These are phyloP conservation scores for Haematococcus lacustris DNA, from an alignment of 139 green algal genomes.

Conservation along the genomic window DNA sequence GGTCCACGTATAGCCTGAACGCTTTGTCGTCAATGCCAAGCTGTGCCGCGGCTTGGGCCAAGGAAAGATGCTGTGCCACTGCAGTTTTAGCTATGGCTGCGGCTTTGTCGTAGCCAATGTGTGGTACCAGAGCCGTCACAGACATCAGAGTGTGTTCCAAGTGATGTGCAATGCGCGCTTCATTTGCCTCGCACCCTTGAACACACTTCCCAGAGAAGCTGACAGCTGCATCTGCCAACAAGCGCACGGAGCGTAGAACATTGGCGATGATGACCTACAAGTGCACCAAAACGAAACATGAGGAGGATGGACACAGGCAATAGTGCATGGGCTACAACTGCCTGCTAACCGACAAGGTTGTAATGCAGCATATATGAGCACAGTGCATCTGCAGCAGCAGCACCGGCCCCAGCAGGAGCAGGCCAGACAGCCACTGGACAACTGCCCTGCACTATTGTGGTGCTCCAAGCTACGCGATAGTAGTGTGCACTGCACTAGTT, in stretches of 20 bases:
- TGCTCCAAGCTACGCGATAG: background rate
- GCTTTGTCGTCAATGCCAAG: no score
- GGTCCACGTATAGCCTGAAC: no score
- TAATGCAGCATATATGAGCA: background rate
- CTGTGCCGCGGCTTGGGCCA: no score
- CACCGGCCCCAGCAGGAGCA: background rate
- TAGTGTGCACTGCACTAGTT: background rate
- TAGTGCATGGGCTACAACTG: background rate
- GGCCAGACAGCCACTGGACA: background rate
- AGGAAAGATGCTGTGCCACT: no score
- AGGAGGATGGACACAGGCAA: background rate
- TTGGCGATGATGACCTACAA: slow-evolving; percentile 16
- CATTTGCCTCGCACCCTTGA: slow-evolving; percentile 71
- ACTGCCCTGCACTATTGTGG: background rate
- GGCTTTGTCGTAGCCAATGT: slow-evolving; percentile 43
- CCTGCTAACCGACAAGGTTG: background rate
- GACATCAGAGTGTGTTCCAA: slow-evolving; percentile 93
- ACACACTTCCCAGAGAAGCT: slow-evolving; percentile 84
- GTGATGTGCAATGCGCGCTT: slow-evolving; percentile 66
- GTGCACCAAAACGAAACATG: background rate
- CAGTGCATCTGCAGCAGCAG: background rate
- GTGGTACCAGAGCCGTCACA: slow-evolving; percentile 89
- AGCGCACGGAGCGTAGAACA: slow-evolving; percentile 19
- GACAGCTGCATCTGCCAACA: slow-evolving; percentile 5
- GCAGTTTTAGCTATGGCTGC: background rate